These are phyloP conservation scores for Paracoccidioides lutzii DNA, from an alignment of 2,329 filamentous ascomycete species.

Conservation along the genomic window DNA sequence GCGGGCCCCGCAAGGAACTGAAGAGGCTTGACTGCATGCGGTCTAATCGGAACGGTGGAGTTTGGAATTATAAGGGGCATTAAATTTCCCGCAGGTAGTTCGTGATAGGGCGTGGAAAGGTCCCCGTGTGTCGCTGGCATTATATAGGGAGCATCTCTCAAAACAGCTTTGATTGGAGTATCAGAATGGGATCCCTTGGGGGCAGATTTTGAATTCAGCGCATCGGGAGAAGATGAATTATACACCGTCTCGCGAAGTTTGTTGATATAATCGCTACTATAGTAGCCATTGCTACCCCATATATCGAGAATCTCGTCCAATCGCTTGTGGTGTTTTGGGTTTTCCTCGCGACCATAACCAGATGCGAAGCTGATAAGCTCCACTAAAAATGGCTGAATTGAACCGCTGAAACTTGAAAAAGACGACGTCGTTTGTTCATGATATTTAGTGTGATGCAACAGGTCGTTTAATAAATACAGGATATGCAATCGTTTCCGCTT, in stretches of 20 bases:
- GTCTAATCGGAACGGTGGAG: slow-evolving; percentile 59
- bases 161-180: slow-evolving; percentile 33
- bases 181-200: slow-evolving; percentile 15
- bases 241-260: slow-evolving; percentile 49
- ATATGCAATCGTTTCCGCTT: slow-evolving; percentile 61
- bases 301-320: slow-evolving; percentile 51
- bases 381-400: slow-evolving; percentile 47
- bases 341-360: slow-evolving; percentile 41
- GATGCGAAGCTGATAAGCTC: slow-evolving; percentile 48
- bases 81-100: slow-evolving; percentile 70
- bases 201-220: slow-evolving; percentile 19
- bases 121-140: slow-evolving; percentile 71
- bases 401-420: slow-evolving; percentile 39
- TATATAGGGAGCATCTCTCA: slow-evolving; percentile 46
- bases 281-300: slow-evolving; percentile 58
- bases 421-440: slow-evolving; percentile 34
- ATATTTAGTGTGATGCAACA: slow-evolving; percentile 55
- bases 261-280: slow-evolving; percentile 40
- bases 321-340: slow-evolving; percentile 54
- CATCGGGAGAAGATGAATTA: slow-evolving; percentile 26
- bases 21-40: slow-evolving; percentile 56
- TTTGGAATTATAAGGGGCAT: slow-evolving; percentile 67
- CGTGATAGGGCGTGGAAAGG: slow-evolving; percentile 58
- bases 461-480: slow-evolving; percentile 66
- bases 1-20: slow-evolving; percentile 57